A percentile compares a stretch with the other conserved stretches of the same genome.
These are phyloP conservation scores for Apophysomyces elegans DNA, from an alignment of 371 early-diverging fungal species.

Conservation along the genomic window DNA sequence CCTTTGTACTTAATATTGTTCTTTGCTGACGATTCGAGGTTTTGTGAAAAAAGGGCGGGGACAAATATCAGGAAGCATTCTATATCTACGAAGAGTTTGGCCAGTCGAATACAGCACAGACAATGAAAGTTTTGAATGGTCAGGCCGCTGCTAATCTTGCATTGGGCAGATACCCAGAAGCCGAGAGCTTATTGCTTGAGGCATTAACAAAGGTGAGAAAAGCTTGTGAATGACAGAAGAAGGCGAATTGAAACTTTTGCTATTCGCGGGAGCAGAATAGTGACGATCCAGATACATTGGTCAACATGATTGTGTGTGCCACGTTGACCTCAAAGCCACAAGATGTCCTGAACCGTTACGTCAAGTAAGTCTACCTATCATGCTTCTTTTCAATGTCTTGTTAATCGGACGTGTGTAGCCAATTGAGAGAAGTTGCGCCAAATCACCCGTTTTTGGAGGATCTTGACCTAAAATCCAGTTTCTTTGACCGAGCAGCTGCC, in stretches of 20 bases:
- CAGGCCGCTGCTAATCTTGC: constrained; percentile 89
- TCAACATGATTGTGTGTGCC: constrained; percentile 81
- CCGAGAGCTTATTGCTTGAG: constrained; percentile 81
- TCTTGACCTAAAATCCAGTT: constrained; percentile 73
- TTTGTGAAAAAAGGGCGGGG: constrained; percentile 61
- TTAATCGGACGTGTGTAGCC: constrained; percentile 48
- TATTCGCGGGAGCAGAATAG: constrained; percentile 53
- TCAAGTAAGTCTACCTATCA: constrained; percentile 54
- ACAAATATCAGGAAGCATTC: constrained; percentile 85
- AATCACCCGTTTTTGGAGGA: constrained; percentile 80
- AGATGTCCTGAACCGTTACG: constrained; percentile 68
- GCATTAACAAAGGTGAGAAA: constrained; percentile 72
- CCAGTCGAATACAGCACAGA: constrained; percentile 73
- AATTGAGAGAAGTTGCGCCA: constrained; percentile 82
- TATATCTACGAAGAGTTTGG: constrained; percentile 95
- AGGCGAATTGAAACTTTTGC: neutral
- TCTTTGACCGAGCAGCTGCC: constrained; percentile 77
- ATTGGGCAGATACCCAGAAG: constrained; percentile 84
- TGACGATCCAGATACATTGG: constrained; percentile 84
- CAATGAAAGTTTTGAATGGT: constrained; percentile 77
- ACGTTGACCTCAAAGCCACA: constrained; percentile 70
- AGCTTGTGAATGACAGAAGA: neutral
- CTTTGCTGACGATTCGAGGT: neutral
- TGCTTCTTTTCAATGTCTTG: neutral
- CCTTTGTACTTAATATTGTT: neutral